These are phyloP conservation scores for Sporothrix globosa DNA, from an alignment of 2,329 filamentous ascomycete genomes.

Conservation along the genomic window DNA sequence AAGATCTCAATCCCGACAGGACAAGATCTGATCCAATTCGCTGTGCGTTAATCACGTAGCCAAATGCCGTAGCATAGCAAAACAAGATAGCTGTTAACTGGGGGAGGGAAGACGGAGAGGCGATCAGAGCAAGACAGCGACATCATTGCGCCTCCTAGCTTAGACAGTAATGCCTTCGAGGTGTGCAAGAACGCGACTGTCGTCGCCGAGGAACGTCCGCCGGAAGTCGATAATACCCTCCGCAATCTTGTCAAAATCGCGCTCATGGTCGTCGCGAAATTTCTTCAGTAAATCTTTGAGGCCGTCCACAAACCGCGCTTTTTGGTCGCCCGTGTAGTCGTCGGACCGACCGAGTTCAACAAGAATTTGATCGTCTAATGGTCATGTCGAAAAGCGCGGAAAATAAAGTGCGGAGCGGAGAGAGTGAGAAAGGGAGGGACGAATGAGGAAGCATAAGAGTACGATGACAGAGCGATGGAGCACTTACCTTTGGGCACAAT, in stretches of 20 bases:
- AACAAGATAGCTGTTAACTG: not conserved
- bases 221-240: constrained; percentile 69
- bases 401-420: constrained; percentile 30
- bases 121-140: not conserved
- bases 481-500: constrained; percentile 76
- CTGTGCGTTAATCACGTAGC: constrained; percentile 18
- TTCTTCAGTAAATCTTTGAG: constrained; percentile 64
- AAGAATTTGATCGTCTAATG: constrained; percentile 72
- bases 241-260: constrained; percentile 69
- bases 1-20: not conserved
- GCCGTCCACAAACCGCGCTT: constrained; percentile 64
- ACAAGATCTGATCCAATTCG: not conserved
- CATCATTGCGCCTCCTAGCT: not conserved
- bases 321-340: constrained; percentile 64
- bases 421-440: constrained; percentile 39
- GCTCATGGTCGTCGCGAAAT: constrained; percentile 62
- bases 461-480: constrained; percentile 28
- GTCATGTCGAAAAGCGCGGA: constrained; percentile 39
- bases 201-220: constrained; percentile 65
- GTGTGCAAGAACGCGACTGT: constrained; percentile 61
- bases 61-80: constrained; percentile 10
- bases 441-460: constrained; percentile 40
- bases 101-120: not conserved
- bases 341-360: constrained; percentile 70
- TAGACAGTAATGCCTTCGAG: constrained; percentile 42